Conservation (phyloP, 352 stramenopile genomes). For the Pythium dissimile region DNA sequence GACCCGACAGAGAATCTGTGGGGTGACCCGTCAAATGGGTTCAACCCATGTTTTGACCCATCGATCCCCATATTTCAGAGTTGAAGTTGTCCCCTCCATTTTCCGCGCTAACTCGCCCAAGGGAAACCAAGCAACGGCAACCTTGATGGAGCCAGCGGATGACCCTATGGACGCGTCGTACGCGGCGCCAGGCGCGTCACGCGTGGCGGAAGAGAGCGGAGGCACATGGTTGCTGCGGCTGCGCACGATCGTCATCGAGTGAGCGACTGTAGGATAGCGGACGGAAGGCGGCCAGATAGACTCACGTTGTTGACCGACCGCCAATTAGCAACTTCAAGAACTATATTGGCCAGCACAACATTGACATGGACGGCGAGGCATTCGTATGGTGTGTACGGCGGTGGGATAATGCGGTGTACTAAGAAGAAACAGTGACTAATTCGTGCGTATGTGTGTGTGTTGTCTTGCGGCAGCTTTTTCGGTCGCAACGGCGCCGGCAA, state of each 20-base stretch:
- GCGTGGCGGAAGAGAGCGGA: not conserved
- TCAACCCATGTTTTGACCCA: not conserved
- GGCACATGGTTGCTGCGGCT: not conserved
- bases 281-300: not conserved
- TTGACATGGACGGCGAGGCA: slow-evolving; percentile 9
- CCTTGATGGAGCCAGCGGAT: slow-evolving; percentile 1
- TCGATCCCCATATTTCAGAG: not conserved
- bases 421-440: not conserved
- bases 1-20: too few species aligned
- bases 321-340: slow-evolving; percentile 32
- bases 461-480: slow-evolving; percentile 11
- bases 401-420: not conserved
- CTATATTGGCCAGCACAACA: slow-evolving; percentile 21
- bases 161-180: not conserved
- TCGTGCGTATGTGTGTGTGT: not conserved
- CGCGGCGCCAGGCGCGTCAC: not conserved
- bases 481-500: slow-evolving; percentile 27
- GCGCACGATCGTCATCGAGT: slow-evolving; percentile 23
- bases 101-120: slow-evolving; percentile 8
- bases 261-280: slow-evolving; percentile 8
- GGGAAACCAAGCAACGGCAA: not conserved
- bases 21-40: not conserved
- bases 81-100: slow-evolving; percentile 14
- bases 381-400: slow-evolving; percentile 21
- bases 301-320: slow-evolving; percentile 6